A percentile compares a stretch with the other conserved stretches of the same genome.
These are phyloP conservation scores for Microthyrium microscopicum DNA, from an alignment of 2,329 filamentous ascomycete genomes.

Conservation along the genomic window DNA sequence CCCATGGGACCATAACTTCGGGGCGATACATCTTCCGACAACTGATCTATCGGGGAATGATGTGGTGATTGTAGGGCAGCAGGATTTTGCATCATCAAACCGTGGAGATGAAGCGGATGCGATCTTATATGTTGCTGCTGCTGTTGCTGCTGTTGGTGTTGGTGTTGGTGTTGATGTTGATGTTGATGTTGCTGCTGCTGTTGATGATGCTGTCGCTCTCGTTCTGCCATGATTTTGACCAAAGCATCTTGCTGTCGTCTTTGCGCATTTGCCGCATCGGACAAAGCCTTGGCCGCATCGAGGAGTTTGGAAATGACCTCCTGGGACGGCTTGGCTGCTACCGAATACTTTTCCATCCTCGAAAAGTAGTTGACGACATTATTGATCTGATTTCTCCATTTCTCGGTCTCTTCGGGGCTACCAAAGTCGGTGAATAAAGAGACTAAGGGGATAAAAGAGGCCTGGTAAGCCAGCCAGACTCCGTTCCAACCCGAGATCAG, in stretches of 20 bases:
- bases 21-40: background rate
- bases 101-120: background rate
- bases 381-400: constrained; percentile 26
- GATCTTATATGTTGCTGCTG: constrained; percentile 4
- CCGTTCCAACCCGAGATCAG: constrained; percentile 70
- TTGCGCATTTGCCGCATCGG: constrained; percentile 5
- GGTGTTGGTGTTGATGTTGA: constrained; percentile 10
- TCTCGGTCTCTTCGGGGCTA: constrained; percentile 21
- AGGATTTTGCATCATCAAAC: constrained; percentile 1
- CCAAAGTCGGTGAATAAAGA: constrained; percentile 52
- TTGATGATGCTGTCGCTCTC: constrained; percentile 1
- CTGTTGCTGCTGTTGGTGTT: constrained; percentile 7
- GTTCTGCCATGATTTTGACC: constrained; percentile 3
- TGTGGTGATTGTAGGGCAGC: background rate
- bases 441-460: constrained; percentile 61
- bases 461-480: constrained; percentile 69
- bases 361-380: constrained; percentile 26
- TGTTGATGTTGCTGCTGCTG: constrained; percentile 10
- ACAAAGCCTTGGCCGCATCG: constrained; percentile 19
- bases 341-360: constrained; percentile 25
- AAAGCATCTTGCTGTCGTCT: constrained; percentile 6
- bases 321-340: constrained; percentile 26
- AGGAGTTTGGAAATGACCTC: constrained; percentile 26
- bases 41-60: constrained; percentile 7
- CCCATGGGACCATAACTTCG: too few species aligned